phyloP scores from a whole-genome alignment of 192 early-diverging fungal genomes.

The Mycoemilia scoparia region DNA sequence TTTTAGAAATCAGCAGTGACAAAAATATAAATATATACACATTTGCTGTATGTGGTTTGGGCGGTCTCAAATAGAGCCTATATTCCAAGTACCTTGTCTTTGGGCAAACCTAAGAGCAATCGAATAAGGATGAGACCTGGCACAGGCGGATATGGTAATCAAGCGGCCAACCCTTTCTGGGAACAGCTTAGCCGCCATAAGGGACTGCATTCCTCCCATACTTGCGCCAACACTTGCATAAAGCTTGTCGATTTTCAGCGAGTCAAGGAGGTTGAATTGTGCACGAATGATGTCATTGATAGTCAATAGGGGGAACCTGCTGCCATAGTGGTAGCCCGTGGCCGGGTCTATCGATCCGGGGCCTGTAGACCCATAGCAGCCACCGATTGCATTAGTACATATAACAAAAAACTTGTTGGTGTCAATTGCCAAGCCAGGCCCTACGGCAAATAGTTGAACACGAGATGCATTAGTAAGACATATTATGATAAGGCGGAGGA shows the following conservation, averaged over 20 bases:
- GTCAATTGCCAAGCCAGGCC: conserved; percentile 78
- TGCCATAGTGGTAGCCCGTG: conserved; percentile 60
- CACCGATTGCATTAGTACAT: conserved; percentile 91
- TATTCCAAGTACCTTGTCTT: too few species aligned
- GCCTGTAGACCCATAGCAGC: conserved; percentile 91
- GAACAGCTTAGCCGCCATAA: conserved; percentile 66
- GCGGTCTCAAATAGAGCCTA: too few species aligned
- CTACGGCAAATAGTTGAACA: conserved; percentile 1
- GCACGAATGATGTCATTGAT: conserved; percentile 93
- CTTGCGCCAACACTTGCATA: conserved; percentile 80
- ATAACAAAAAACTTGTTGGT: conserved; percentile 89
- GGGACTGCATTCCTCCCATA: conserved; percentile 94
- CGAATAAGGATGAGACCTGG: conserved; percentile 88
- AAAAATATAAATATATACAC: too few species aligned
- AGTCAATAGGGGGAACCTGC: conserved; percentile 78
- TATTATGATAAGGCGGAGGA: too few species aligned
- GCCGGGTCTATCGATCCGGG: conserved; percentile 65
- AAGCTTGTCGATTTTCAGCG: conserved; percentile 55
- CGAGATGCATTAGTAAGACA: conserved; percentile 1
- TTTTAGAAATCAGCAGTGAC: too few species aligned
- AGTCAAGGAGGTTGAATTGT: conserved; percentile 72
- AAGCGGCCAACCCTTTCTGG: conserved; percentile 67
- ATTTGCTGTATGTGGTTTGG: too few species aligned
- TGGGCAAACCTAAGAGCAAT: conserved; percentile 87
- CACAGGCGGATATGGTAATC: conserved; percentile 76